Base-by-base conservation (phyloP, 1,139 yeast genomes). In the Blastobotrys buckinghamii region DNA sequence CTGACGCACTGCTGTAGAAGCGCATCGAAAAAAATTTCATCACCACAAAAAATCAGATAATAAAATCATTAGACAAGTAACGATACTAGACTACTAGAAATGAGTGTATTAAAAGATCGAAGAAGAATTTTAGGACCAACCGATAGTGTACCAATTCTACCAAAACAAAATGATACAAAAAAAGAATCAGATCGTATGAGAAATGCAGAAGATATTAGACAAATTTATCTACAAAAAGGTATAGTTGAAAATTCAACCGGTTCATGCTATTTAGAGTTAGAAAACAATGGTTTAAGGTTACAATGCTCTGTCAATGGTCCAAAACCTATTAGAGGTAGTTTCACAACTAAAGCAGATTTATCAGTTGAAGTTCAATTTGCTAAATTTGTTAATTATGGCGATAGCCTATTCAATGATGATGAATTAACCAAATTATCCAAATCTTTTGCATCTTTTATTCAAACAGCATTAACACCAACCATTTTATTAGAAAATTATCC, bases 271-370 rank as follows among this genome's bases (percentile, higher is more conserved):
- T 64, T 87, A 35, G 97, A 90, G 64, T 73, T 77, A 12, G 42
- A 26, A n/a, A 30, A 19, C 6, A 84, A 78, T 15, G 76, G 75
- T 45, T 77, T 79, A 29, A 74, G 81, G 37, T 68, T 89, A 7
- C 80, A 84, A 52, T 82, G 83, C 1, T 76, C 89, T 1, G 83
- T 90, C 0, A 87, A 83, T 65, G 97, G 97, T 0, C 97, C 97
- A 10, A 75, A 92, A 55, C 96, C 97, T 6, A 81, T 85, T 44
- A 73, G 87, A 53, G 89, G 90, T 0, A 77, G 87, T 1, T 86
- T 85, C 63, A 74, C 80, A 32, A 81, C 83, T 39, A 73, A 79
- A 50, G 94, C 94, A 1, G 73, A 80, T 2, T 70, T 87, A 43
- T 74, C 82, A 20, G 89, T 86, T 1, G 85, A 81, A 52, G 75